Evolutionary conservation across 2,329 filamentous ascomycete species (phyloP).

Genomic region (Laburnicola sp.): DNA sequence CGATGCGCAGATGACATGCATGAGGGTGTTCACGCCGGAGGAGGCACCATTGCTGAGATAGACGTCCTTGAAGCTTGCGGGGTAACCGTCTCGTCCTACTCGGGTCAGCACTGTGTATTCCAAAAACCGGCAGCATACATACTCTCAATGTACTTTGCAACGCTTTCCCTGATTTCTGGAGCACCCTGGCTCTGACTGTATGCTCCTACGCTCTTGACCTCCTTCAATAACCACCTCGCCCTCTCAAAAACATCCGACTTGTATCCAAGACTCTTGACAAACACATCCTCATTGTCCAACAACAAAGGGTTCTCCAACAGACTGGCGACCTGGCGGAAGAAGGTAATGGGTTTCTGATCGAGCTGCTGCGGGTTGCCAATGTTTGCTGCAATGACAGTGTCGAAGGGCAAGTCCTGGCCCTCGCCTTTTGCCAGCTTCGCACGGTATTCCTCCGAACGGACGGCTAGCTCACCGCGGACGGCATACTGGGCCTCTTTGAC

Average conservation of each 20-base stretch:
- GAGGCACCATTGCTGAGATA: slow-evolving; percentile 93
- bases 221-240: slow-evolving; percentile 76
- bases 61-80: slow-evolving; percentile 77
- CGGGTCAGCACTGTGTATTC: slow-evolving; percentile 24
- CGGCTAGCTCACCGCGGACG: slow-evolving; percentile 91
- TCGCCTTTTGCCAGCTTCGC: slow-evolving; percentile 65
- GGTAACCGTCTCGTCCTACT: slow-evolving; percentile 80
- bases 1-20: slow-evolving; percentile 82
- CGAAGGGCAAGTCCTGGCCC: slow-evolving; percentile 74
- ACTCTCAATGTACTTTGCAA: slow-evolving; percentile 92
- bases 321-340: slow-evolving; percentile 96
- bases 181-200: slow-evolving; percentile 95
- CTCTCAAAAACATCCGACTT: slow-evolving; percentile 85
- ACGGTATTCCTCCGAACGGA: slow-evolving; percentile 90
- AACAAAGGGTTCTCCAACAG: slow-evolving; percentile 87
- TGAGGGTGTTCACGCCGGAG: slow-evolving; percentile 89
- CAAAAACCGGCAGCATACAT: slow-evolving; percentile 38
- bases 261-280: slow-evolving; percentile 77
- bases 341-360: slow-evolving; percentile 98
- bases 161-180: slow-evolving; percentile 80
- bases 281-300: slow-evolving; percentile 78
- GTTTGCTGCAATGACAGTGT: slow-evolving; percentile 92
- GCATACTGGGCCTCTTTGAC: slow-evolving; percentile 90
- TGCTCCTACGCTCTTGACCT: slow-evolving; percentile 88
- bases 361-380: slow-evolving; percentile 99